Base-by-base conservation (phyloP, 805 yeast genomes). In the Candida nonsorbophila region DNA sequence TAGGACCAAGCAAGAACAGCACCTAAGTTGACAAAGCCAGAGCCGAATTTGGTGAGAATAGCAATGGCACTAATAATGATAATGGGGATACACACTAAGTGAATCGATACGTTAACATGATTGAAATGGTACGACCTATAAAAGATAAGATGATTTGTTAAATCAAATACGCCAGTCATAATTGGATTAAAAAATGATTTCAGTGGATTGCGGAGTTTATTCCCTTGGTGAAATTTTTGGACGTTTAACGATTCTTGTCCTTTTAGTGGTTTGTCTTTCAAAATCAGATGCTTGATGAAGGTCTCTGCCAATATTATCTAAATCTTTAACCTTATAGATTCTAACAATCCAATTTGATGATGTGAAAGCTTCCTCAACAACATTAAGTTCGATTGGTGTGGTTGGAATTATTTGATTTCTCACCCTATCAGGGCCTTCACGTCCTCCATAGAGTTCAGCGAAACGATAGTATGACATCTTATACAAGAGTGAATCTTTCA, bases 321-420 rank as follows among this genome's bases (percentile, higher is more conserved):
- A 68, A 37, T 86, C 90, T 60, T 87, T 92, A 43, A 92, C 84
- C 68, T 86, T 84, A 66, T 85, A 92, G 37, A 92, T 74, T 62
- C 98, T 77, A 12, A 92, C 97, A 44, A 92, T 73, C 97, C 97
- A 94, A 69, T 92, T 94, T 53, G 87, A 95, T 26, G 90, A 71
- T 2, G 98, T 92, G 63, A 80, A 92, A 1, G 81, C 98, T 67
- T 92, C 98, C 47, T 92, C 97, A 22, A 90, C 68, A 30, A 79
- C 79, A 50, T 80, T 80, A 46, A 90, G 67, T 22, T 74, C 67
- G 13, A 62, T 58, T 24, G 74, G 66, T 29, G 62, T 61, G 14
- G 50, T 48, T 2, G 79, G 75, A 40, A 92, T 78, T 35, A 60
- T 65, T 62, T 92, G 97, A 41, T 77, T 74, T 59, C 98, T 84